Evolutionary conservation across 345 rosid species (phyloP).

Genomic region (Eucalyptus regnans): DNA sequence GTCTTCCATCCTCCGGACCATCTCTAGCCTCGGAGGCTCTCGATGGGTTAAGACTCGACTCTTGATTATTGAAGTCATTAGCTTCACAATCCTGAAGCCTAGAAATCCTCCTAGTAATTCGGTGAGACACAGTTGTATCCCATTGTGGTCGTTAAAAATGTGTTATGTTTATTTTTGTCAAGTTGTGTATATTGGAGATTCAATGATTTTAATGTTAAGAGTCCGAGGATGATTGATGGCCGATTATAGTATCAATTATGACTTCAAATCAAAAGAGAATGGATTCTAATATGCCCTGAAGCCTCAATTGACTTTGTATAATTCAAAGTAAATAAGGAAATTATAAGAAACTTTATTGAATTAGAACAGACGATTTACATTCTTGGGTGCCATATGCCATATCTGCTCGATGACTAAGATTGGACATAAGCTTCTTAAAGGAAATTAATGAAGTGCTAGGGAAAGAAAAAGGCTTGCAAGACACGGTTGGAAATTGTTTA

Average conservation of each 20-base stretch:
- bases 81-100: background rate
- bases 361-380: background rate
- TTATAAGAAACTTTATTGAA: background rate
- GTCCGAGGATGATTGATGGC: background rate
- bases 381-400: background rate
- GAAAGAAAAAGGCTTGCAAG: background rate
- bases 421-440: background rate
- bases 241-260: background rate
- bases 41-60: background rate
- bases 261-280: background rate
- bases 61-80: background rate
- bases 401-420: background rate
- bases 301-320: background rate
- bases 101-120: rapidly evolving
- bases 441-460: background rate
- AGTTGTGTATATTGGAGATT: background rate
- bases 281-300: background rate
- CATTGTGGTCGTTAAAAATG: background rate
- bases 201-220: background rate
- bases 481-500: background rate
- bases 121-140: background rate
- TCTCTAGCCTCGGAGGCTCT: background rate
- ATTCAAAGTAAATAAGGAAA: background rate
- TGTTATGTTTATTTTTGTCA: background rate
- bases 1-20: background rate